Conservation (phyloP, 2,329 filamentous ascomycete species). For the Xylaria polymorpha region DNA sequence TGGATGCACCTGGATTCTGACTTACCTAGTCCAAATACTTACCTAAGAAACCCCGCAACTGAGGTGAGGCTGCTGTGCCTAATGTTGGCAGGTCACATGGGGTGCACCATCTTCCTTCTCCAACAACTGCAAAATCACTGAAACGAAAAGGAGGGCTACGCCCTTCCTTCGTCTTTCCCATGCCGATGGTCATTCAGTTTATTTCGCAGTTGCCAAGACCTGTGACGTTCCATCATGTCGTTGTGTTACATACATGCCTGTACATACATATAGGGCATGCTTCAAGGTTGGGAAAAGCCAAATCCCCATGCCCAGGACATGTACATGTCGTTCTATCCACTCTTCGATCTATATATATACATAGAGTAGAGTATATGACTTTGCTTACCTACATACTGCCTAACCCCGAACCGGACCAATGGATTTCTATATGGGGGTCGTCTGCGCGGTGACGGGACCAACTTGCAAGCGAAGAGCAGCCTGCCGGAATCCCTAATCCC, state of each 20-base stretch:
- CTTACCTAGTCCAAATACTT: too few relatives aligned
- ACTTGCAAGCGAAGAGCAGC: not conserved
- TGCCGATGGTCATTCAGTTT: slow-evolving; percentile 1
- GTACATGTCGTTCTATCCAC: too few relatives aligned
- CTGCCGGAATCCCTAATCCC: not conserved
- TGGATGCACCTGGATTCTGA: too few relatives aligned
- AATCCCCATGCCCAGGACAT: not conserved
- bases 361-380: too few relatives aligned
- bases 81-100: slow-evolving; percentile 9
- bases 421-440: slow-evolving; percentile 11
- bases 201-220: slow-evolving; percentile 23
- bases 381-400: too few relatives aligned
- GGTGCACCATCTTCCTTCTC: not conserved
- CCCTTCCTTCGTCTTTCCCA: slow-evolving; percentile 7
- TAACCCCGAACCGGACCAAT: slow-evolving; percentile 21
- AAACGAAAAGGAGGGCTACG: not conserved
- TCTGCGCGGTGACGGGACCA: slow-evolving; percentile 12
- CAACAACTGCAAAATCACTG: not conserved
- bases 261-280: too few relatives aligned
- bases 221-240: slow-evolving; percentile 18
- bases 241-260: not conserved
- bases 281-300: slow-evolving; percentile 6
- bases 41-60: not conserved
- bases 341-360: too few relatives aligned
- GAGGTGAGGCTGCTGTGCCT: not conserved